Evolutionary conservation across 257 asterid species (phyloP), one percentile per base, ranked within the genome.

Genomic region (Prunella vulgaris): DNA sequence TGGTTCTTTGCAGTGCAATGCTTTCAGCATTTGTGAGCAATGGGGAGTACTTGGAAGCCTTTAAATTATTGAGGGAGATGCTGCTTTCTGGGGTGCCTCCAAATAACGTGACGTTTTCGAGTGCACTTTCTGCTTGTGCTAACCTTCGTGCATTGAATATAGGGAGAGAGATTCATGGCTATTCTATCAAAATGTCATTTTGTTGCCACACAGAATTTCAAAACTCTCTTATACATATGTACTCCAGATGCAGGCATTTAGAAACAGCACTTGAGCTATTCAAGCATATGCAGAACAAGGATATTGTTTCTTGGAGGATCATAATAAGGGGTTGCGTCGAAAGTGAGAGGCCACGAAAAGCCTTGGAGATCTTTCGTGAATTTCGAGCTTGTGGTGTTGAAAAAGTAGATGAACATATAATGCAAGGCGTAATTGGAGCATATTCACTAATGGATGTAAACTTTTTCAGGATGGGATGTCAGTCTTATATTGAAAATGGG

Each of bases 221-320:
- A 58, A 91, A 91, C 74, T 83, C 96, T 0, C 81, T 87, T 54
- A 61, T 80, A 61, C 83, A 77, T 70, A 87, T 87, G 93, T 91
- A 91, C 69, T 79, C 84, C 74, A 91, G 86, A 73, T 87, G 90
- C 77, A 76, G 84, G 78, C 68, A 66, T 70, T 79, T 84, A 28
- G 77, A 77, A 46, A 69, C 81, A 21, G 87, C 96, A 2, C 20
- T 82, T 51, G 52, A 20, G 60, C 75, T 92, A 74, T 92, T 85
- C 54, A 49, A 60, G 12, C 63, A 76, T 67, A 87, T 83, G 81
- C 84, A 54, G 71, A 60, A 74, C 24, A 85, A 82, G 76, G 97
- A 92, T 83, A 74, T 82, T 64, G 75, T 92, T 74, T 92, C 97
- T 12, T 92, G 93, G 95, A 91, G 91, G 86, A 85, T 78, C 61